Evolutionary conservation across 768 basidiomycete species (phyloP).

Genomic region (Pleurotus citrinopileatus): DNA sequence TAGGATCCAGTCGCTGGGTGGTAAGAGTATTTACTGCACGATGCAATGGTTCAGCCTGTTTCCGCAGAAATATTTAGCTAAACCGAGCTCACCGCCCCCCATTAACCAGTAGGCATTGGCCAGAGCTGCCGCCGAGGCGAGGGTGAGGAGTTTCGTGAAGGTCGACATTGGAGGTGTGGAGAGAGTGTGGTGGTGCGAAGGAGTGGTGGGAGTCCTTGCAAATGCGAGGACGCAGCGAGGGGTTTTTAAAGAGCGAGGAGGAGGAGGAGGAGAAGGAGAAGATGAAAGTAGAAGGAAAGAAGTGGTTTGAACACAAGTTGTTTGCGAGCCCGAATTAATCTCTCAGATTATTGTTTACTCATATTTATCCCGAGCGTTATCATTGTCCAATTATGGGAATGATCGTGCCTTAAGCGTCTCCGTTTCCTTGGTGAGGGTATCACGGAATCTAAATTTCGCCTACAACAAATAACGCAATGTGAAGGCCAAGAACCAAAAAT

Average conservation of each 20-base stretch:
- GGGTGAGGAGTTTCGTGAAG: constrained; percentile 18
- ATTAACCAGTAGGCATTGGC: constrained; percentile 46
- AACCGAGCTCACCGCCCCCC: constrained; percentile 31
- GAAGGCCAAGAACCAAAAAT: neutral
- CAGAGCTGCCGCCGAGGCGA: constrained; percentile 28
- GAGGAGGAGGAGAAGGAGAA: neutral
- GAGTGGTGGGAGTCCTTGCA: constrained; percentile 8
- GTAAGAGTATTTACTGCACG: constrained; percentile 39
- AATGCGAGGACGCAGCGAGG: neutral
- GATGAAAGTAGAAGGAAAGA: constrained; percentile 2
- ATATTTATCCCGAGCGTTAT: constrained; percentile 1
- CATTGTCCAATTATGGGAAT: neutral
- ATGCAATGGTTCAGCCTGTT: neutral
- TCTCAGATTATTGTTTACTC: neutral
- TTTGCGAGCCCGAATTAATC: neutral
- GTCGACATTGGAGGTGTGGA: neutral
- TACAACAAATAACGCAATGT: neutral
- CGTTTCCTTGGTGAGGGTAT: constrained; percentile 7
- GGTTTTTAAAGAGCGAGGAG: constrained; percentile 4
- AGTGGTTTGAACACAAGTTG: constrained; percentile 5
- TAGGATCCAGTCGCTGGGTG: constrained; percentile 48
- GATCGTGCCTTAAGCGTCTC: constrained; percentile 3
- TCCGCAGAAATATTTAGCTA: neutral
- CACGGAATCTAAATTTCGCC: constrained; percentile 1
- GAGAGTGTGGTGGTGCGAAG: neutral